A percentile compares a stretch with the other conserved stretches of the same genome.
Conservation (phyloP, 805 yeast species). For the Starmerella asiatica region DNA sequence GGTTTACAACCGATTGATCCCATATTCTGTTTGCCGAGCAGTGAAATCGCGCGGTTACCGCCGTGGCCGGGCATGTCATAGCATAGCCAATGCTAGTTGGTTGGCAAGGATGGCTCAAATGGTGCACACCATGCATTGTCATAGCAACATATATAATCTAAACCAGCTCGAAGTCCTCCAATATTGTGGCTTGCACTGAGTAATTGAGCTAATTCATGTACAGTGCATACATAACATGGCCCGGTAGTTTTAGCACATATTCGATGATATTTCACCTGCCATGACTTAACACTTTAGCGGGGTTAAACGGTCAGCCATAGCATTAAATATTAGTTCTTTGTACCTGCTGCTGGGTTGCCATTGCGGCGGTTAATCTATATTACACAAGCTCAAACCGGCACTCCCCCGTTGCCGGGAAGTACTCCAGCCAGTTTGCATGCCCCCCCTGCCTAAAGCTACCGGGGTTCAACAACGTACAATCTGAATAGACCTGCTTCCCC, state of each 20-base stretch:
- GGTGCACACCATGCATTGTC: too few species aligned
- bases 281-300: too few species aligned
- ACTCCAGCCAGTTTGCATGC: slow-evolving; percentile 59
- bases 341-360: background rate
- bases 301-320: too few species aligned
- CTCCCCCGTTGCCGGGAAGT: slow-evolving; percentile 45
- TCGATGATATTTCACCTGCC: too few species aligned
- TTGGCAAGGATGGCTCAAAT: too few species aligned
- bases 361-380: background rate
- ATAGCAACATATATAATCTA: too few species aligned
- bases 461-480: slow-evolving; percentile 66
- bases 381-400: slow-evolving; percentile 21
- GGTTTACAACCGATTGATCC: slow-evolving; percentile 63
- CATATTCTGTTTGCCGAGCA: slow-evolving; percentile 63
- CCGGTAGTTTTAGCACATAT: background rate
- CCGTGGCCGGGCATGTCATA: slow-evolving; percentile 14
- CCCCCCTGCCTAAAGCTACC: slow-evolving; percentile 38
- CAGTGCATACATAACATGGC: background rate
- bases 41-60: slow-evolving; percentile 5
- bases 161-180: too few species aligned
- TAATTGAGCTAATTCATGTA: too few species aligned
- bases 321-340: too few species aligned
- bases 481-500: slow-evolving; percentile 67
- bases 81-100: too few species aligned
- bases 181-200: too few species aligned